Base-by-base conservation (phyloP, 768 basidiomycete genomes). In the Pilatotrama ljubarskyi region DNA sequence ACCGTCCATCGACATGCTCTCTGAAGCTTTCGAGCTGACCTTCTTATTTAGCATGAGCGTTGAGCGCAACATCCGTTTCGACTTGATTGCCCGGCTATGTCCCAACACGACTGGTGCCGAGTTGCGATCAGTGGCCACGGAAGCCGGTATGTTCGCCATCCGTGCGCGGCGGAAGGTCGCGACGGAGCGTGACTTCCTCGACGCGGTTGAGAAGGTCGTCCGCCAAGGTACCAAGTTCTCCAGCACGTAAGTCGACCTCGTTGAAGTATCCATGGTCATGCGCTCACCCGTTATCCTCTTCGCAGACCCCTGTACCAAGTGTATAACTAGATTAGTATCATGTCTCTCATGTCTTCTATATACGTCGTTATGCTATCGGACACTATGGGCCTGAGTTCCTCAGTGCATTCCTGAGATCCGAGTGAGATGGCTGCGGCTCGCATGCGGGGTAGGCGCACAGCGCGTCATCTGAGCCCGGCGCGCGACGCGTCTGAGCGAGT, bases 61-160 rank as follows among this genome's bases (percentile, higher is more conserved):
- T 42, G 96, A 98, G 73, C 84, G 95, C 59, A 91, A 95, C 68
- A 98, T 99, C 70, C 93, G 97, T 49, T 99, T 95, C 72, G 95
- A 98, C 71, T 85, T 99, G 43, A 95, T 99, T 71, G 95, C 95
- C 11, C 87, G 97, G 37, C 76, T 99, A 59, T 99, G 97, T 73
- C 97, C 97, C 20, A 97, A 97, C 73, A 95, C 97, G 14, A 98
- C 97, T 11, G 97, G 97, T 59, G 97, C 97, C n/a, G 97, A 99
- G 75, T 75, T 99, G 59, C 88, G 95, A 47, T 94, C 93, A 24
- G 97, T 99, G 8, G 95, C 95, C 15, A 99, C 96, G 9, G 96
- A 99, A 83, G 97, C 97, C 48, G 97, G 97, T n/a, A 98, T 99
- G 97, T 99, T 96, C 76, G 96, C 97, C 1, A 99, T 99, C 70